A percentile compares a stretch with the other conserved stretches of the same genome.
phyloP scores from a whole-genome alignment of 768 basidiomycete genomes.

The Agrocybe praecox region DNA sequence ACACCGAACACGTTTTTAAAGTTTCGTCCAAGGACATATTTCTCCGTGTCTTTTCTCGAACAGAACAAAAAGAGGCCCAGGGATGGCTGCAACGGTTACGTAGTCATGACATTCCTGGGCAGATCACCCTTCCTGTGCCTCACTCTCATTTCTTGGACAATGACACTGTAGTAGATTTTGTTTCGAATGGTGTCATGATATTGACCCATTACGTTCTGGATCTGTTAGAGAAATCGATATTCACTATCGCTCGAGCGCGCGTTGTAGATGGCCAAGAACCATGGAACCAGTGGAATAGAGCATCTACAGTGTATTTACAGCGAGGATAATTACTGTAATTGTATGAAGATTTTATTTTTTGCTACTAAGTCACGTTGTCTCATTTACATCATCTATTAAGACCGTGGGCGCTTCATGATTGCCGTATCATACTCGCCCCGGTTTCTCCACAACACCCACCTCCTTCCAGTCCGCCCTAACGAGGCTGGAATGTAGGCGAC shows the following conservation, averaged over 20 bases:
- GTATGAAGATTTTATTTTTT: no score
- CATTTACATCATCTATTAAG: no score
- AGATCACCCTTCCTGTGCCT: conserved; percentile 13
- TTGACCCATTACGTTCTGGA: conserved; percentile 21
- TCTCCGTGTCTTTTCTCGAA: conserved; percentile 30
- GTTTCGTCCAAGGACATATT: conserved; percentile 39
- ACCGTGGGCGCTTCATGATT: not conserved
- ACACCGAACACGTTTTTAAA: conserved; percentile 38
- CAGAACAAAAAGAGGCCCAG: not conserved
- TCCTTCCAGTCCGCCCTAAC: not conserved
- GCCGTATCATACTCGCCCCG: not conserved
- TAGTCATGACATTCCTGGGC: conserved; percentile 2
- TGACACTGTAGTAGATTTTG: conserved; percentile 12
- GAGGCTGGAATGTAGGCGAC: not conserved
- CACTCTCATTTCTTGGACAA: conserved; percentile 22
- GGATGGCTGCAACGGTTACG: conserved; percentile 17
- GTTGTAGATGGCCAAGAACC: conserved; percentile 57
- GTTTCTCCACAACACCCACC: not conserved
- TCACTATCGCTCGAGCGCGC: conserved; percentile 39
- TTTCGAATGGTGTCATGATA: conserved; percentile 14
- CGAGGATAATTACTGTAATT: no score
- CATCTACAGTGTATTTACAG: conserved; percentile 7
- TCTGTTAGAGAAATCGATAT: conserved; percentile 40
- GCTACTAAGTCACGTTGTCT: no score
- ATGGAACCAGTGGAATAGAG: conserved; percentile 53